phyloP scores from a whole-genome alignment of 139 green algal genomes.

The Chlorella sp. region DNA sequence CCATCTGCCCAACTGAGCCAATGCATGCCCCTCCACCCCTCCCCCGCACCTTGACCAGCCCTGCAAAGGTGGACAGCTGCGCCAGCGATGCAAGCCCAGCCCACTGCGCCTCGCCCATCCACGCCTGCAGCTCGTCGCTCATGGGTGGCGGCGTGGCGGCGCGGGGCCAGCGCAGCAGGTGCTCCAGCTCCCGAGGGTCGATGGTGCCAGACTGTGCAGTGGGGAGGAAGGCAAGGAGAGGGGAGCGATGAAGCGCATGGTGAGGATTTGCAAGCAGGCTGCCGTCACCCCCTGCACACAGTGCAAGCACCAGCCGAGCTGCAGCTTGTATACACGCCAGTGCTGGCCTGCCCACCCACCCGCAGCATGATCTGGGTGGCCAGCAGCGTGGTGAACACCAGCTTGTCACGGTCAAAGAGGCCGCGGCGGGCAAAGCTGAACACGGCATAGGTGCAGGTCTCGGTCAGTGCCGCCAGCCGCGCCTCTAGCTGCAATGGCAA shows the following conservation, averaged over 20 bases:
- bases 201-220: slow-evolving; percentile 69
- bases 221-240: neutral
- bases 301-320: no score
- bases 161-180: slow-evolving; percentile 71
- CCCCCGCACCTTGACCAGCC: slow-evolving; percentile 62
- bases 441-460: slow-evolving; percentile 53
- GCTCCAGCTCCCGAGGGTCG: slow-evolving; percentile 77
- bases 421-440: slow-evolving; percentile 58
- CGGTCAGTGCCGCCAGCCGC: slow-evolving; percentile 71
- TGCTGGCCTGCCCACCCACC: slow-evolving; percentile 64
- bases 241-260: neutral
- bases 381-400: slow-evolving; percentile 89
- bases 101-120: slow-evolving; percentile 77
- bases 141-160: slow-evolving; percentile 39
- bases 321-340: no score
- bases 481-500: slow-evolving; percentile 61
- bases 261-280: no score
- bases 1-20: no score
- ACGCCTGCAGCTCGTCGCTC: slow-evolving; percentile 75
- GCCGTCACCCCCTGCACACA: no score
- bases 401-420: slow-evolving; percentile 96
- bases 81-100: slow-evolving; percentile 58
- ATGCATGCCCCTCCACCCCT: no score
- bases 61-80: slow-evolving; percentile 45
- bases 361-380: slow-evolving; percentile 81